Evolutionary conservation across 2,329 filamentous ascomycete genomes (phyloP).

Genomic region (Penicillium sp.): DNA sequence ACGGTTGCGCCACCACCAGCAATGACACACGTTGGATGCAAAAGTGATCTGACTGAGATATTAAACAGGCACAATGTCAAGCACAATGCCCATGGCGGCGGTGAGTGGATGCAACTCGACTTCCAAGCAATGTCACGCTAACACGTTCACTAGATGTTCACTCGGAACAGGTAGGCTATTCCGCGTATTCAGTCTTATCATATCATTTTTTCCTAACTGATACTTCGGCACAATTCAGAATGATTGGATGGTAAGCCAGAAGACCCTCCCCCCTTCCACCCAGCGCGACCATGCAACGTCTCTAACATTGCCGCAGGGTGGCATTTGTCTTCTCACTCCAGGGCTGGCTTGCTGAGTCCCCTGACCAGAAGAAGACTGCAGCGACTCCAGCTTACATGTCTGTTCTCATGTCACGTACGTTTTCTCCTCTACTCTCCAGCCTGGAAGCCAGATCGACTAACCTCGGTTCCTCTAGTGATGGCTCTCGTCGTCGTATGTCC

Average conservation of each 20-base stretch:
- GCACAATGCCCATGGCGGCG: constrained; percentile 90
- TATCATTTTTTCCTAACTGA: constrained; percentile 1
- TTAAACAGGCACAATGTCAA: constrained; percentile 59
- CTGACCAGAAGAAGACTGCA: constrained; percentile 57
- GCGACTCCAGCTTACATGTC: constrained; percentile 72
- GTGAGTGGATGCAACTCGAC: constrained; percentile 45
- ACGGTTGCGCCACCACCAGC: constrained; percentile 20
- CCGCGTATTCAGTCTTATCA: constrained; percentile 6
- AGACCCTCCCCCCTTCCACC: background rate
- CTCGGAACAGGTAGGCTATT: constrained; percentile 70
- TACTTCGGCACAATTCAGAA: constrained; percentile 39
- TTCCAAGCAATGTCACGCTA: background rate
- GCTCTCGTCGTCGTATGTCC: constrained; percentile 53
- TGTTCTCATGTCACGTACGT: constrained; percentile 75
- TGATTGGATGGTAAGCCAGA: constrained; percentile 60
- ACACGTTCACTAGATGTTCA: constrained; percentile 68
- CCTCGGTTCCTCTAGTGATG: constrained; percentile 51
- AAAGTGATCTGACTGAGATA: constrained; percentile 16
- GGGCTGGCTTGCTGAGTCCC: constrained; percentile 49
- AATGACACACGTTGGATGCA: background rate
- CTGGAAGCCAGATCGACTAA: constrained; percentile 10
- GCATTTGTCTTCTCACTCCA: constrained; percentile 50
- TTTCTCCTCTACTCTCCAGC: background rate
- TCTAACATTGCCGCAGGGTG: constrained; percentile 38
- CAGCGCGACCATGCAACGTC: background rate